Conservation (phyloP, 2,329 filamentous ascomycete genomes). For the Xylaria sp. region DNA sequence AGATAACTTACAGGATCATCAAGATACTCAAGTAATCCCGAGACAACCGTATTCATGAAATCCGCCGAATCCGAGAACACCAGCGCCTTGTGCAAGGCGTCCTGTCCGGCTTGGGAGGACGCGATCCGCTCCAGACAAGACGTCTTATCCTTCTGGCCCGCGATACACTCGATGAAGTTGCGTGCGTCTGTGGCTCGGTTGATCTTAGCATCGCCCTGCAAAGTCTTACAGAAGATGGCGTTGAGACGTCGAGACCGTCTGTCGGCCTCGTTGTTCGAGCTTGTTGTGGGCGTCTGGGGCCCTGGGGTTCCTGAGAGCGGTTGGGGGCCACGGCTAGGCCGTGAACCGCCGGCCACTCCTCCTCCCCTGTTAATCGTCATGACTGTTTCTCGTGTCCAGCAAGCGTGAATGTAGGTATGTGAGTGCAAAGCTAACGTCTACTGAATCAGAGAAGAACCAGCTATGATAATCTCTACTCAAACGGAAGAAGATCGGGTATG, state of each 20-base stretch:
- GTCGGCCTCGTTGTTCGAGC: not conserved
- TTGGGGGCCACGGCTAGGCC: no score
- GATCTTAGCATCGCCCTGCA: not conserved
- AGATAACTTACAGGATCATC: constrained; percentile 5
- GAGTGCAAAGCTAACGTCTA: not conserved
- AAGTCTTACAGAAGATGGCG: not conserved
- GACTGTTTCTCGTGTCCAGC: not conserved
- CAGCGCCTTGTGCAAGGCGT: constrained; percentile 6
- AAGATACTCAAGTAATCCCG: constrained; percentile 1
- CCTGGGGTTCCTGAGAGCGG: not conserved
- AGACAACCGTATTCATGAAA: constrained; percentile 6
- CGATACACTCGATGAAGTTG: constrained; percentile 8
- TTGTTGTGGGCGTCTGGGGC: not conserved
- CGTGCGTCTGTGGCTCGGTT: not conserved
- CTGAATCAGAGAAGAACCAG: not conserved
- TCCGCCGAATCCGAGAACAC: not conserved
- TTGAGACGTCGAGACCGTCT: not conserved
- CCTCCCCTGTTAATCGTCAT: not conserved
- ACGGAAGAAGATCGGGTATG: not conserved
- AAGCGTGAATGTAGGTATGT: not conserved
- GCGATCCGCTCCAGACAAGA: constrained; percentile 7
- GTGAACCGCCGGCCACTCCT: not conserved
- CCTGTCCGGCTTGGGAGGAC: constrained; percentile 4
- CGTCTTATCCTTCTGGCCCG: constrained; percentile 4
- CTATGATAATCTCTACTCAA: no score